Evolutionary conservation across 331 rosid genomes (phyloP).

Genomic region (Cydonia oblonga): DNA sequence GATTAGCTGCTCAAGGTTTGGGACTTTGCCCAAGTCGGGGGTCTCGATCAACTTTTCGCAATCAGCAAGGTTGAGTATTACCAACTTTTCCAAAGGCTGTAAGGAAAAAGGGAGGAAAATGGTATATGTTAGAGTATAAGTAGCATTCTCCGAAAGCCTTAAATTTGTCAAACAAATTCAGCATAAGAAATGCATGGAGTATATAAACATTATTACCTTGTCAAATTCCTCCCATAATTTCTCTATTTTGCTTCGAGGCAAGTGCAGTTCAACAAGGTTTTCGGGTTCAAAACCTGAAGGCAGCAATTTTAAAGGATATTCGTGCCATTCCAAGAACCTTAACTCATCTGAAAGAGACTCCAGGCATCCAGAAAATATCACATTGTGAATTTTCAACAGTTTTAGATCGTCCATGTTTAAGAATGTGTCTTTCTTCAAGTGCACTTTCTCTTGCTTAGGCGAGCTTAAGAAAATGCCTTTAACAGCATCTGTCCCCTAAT

Average conservation of each 20-base stretch:
- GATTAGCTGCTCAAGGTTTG: slow-evolving; percentile 10
- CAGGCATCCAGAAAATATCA: not conserved
- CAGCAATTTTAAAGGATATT: slow-evolving; percentile 7
- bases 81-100: not conserved
- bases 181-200: not conserved
- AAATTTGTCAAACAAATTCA: not conserved
- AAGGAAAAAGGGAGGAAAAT: not conserved
- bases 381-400: not conserved
- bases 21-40: slow-evolving; percentile 3
- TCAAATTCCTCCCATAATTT: slow-evolving; percentile 3
- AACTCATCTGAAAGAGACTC: not conserved
- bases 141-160: too few species aligned
- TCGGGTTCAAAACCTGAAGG: not conserved
- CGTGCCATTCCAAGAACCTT: not conserved
- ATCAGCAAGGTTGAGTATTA: slow-evolving; percentile 2
- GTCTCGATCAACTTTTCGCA: slow-evolving; percentile 2
- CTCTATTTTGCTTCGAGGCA: slow-evolving; percentile 7
- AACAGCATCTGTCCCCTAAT: not conserved
- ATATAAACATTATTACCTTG: not conserved
- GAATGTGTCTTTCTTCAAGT: not conserved
- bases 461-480: not conserved
- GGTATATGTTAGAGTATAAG: too few species aligned
- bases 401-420: not conserved
- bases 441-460: not conserved
- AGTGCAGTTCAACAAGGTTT: slow-evolving; percentile 4